Percentiles rank a stretch among this genome's conserved stretches.
These are phyloP conservation scores for Chalaropsis ovoidea DNA, from an alignment of 2,329 filamentous ascomycete species.

Conservation along the genomic window DNA sequence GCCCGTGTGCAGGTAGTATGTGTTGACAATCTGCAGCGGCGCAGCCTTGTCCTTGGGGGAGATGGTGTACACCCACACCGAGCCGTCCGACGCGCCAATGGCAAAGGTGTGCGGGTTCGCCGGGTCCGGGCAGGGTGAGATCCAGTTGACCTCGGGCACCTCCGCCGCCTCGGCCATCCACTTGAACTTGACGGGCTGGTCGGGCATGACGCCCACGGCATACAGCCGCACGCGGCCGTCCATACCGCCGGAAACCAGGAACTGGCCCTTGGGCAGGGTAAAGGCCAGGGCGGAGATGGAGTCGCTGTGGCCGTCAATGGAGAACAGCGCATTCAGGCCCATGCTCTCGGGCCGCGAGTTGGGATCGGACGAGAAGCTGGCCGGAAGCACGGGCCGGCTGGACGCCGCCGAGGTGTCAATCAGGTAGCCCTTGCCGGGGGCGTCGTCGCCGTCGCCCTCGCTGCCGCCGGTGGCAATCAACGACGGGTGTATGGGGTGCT, in stretches of 20 bases:
- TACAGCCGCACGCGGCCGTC: slow-evolving; percentile 74
- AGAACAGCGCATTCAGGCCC: slow-evolving; percentile 55
- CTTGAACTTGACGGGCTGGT: slow-evolving; percentile 42
- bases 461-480: slow-evolving; percentile 80
- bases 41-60: slow-evolving; percentile 50
- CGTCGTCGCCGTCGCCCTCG: slow-evolving; percentile 48
- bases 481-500: slow-evolving; percentile 68
- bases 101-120: slow-evolving; percentile 71
- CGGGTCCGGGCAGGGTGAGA: slow-evolving; percentile 61
- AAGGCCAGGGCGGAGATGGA: slow-evolving; percentile 81
- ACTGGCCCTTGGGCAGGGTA: slow-evolving; percentile 72
- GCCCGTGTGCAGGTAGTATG: slow-evolving; percentile 81
- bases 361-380: slow-evolving; percentile 61
- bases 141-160: slow-evolving; percentile 92
- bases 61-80: slow-evolving; percentile 91
- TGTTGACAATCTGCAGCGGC: slow-evolving; percentile 72
- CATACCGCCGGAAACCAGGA: slow-evolving; percentile 74
- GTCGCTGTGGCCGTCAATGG: slow-evolving; percentile 82
- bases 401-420: slow-evolving; percentile 61
- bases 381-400: slow-evolving; percentile 59
- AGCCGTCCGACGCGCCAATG: slow-evolving; percentile 79
- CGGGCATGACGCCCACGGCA: slow-evolving; percentile 41
- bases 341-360: slow-evolving; percentile 43
- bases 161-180: slow-evolving; percentile 73
- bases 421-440: slow-evolving; percentile 71